Conservation (phyloP, 495 filamentous ascomycete genomes). For the Acidomyces sp. region DNA sequence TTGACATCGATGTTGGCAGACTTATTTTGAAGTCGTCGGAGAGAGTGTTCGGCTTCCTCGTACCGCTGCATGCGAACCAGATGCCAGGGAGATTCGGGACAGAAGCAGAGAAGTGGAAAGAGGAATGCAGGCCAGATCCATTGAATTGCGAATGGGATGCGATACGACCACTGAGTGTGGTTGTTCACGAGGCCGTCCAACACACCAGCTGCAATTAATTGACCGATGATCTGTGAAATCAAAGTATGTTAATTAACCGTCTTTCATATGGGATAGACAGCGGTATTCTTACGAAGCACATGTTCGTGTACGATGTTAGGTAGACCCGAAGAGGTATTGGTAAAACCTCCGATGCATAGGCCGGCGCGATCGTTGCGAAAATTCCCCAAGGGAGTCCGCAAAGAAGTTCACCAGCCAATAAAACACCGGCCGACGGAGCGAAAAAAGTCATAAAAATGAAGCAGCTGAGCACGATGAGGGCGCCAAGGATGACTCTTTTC, state of each 20-base stretch:
- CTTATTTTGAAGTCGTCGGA: slow-evolving; percentile 4
- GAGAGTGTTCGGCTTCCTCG: slow-evolving; percentile 5
- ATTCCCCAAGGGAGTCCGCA: slow-evolving; percentile 5
- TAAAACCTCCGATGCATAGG: slow-evolving; percentile 3
- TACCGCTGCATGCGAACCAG: slow-evolving; percentile 11
- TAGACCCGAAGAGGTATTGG: slow-evolving; percentile 2
- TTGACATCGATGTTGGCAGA: slow-evolving; percentile 11
- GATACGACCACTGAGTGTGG: too few relatives aligned
- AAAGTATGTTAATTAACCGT: too few relatives aligned
- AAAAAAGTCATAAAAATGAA: slow-evolving; percentile 6
- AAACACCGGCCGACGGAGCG: background rate
- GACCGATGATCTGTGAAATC: too few relatives aligned
- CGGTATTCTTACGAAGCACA: slow-evolving; percentile 3
- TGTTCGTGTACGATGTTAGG: slow-evolving; percentile 1
- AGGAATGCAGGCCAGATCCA: slow-evolving; percentile 29
- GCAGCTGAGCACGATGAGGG: background rate
- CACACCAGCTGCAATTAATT: slow-evolving; percentile 3
- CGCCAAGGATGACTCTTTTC: background rate
- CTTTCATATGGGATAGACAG: too few relatives aligned
- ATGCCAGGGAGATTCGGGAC: slow-evolving; percentile 27
- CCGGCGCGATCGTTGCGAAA: slow-evolving; percentile 2
- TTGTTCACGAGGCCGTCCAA: background rate
- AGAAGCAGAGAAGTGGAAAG: slow-evolving; percentile 22
- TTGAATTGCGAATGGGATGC: too few relatives aligned
- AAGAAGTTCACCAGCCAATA: slow-evolving; percentile 3